Base-by-base conservation (phyloP, 2,329 filamentous ascomycete species). In the Fulvia fulva region DNA sequence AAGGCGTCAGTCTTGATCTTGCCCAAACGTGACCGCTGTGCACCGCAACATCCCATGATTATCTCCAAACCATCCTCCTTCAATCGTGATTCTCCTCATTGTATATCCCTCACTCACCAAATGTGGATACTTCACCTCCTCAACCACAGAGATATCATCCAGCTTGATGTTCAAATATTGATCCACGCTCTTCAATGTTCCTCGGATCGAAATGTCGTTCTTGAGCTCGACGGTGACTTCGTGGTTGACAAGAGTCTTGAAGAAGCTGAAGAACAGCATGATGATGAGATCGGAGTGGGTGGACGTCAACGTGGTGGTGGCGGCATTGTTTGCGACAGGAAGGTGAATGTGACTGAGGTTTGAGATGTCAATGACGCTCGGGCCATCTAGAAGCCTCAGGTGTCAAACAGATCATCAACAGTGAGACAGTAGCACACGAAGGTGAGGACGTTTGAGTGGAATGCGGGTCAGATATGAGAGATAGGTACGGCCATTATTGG, bases 111-210 rank as follows among this genome's bases (percentile, higher is more conserved):
- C n/a, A 75, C 79, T 67, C 70, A 93, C 90, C 75, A 99, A 77
- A 76, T 99, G 94, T 52, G 94, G 94, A 74, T 97, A 97, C 76
- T 92, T 91, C 71, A 94, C 79, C 78, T 97, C 91, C 66, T 99
- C 92, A 25, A 96, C 83, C 30, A 97, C 93, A 63, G 87, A 83
- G 61, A 97, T 95, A 71, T 97, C 91, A 72, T 99, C 94, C 52
- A 99, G 85, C 81, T 97, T 97, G 79, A 99, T 97, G 79, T 99
- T 99, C 72, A 99, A 85, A 78, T 96, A 99, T 80, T 97, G 94
- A 75, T 99, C 94, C 66, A 99, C 93, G 72, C 90, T 95, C 81
- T 97, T 99, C 66, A 99, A 83, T 34, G 88, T 95, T 66, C 94
- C 94, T 69, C 90, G 90, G 75, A 99, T 95, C 73, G 92, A 91